Evolutionary conservation across 257 asterid species (phyloP), one percentile per base, ranked within the genome.

Genomic region (Solanum pimpinellifolium): DNA sequence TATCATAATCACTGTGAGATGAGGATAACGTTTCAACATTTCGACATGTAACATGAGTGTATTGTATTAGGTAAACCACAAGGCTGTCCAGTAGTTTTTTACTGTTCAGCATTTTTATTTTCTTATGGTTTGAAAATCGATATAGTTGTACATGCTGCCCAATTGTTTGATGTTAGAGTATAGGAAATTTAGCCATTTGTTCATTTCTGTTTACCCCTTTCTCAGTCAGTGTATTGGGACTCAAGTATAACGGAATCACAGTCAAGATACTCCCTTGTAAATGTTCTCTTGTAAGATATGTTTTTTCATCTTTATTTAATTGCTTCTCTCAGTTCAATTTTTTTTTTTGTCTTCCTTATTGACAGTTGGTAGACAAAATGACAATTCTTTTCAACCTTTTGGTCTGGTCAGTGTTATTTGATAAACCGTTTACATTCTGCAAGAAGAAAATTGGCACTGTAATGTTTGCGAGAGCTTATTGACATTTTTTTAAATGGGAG

Each of bases 71-170:
- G 85, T 47, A 47, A 49, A 59, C 44, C 52, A 72, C 90, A 44
- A 69, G 80, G 83, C 87, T 29, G 60, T 60, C 85, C 37, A 59
- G 87, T 68, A 68, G 73, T 65, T 86, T 88, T 82, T 66, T 56
- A 80, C 85, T 49, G 69, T 47, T 47, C 85, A 80, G 85, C 69
- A 47, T 47, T 80, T 80, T 80, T 3, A 29, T 80, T 80, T 47
- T 10, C 10, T 46, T 27, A 2, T 47, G 21, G 68, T 80, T 80
- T 80, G 66, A 49, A 74, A 74, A 49, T 80, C 20, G 29, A 49
- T 47, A 47, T 80, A 80, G 85, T 49, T 82, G 87, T 83, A 84
- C 85, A 77, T 86, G 70, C 76, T 33, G 87, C 68, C 87, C 88
- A 37, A 31, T 49, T 84, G 83, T 78, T 68, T 72, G 83, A 81